A percentile compares a stretch with the other conserved stretches of the same genome.
These are phyloP conservation scores for Gymnopus androsaceus DNA, from an alignment of 1,284 basidiomycete species.

Conservation along the genomic window DNA sequence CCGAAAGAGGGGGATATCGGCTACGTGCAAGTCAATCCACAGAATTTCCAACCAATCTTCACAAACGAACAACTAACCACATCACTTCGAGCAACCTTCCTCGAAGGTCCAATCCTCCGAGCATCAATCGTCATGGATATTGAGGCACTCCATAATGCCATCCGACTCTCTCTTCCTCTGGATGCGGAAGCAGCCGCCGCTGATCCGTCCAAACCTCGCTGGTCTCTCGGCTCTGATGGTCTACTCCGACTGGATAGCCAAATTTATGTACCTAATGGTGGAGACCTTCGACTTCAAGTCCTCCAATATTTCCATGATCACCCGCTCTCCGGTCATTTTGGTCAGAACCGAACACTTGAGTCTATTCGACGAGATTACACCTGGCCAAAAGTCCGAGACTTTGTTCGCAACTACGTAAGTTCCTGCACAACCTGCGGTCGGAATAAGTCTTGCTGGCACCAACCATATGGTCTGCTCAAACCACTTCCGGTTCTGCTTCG, in stretches of 20 bases:
- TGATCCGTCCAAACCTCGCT: not conserved
- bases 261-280: not conserved
- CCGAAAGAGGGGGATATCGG: too few species aligned
- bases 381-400: not conserved
- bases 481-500: too few species aligned
- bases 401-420: not conserved
- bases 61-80: conserved; percentile 22
- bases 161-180: not conserved
- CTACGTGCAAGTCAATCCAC: too few species aligned
- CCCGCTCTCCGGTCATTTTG: not conserved
- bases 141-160: conserved; percentile 4
- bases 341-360: not conserved
- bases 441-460: too few species aligned
- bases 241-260: not conserved
- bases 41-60: too few species aligned
- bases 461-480: too few species aligned
- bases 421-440: too few species aligned
- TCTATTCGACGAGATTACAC: not conserved
- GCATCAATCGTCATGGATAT: conserved; percentile 16
- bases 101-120: conserved; percentile 18
- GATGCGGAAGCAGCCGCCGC: not conserved
- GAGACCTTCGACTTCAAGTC: not conserved
- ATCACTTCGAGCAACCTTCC: conserved; percentile 21
- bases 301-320: not conserved
- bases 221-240: not conserved